Evolutionary conservation across 2,329 filamentous ascomycete genomes (phyloP), one percentile per base, ranked within the genome.

Genomic region (Sarocladiaceae sp.): DNA sequence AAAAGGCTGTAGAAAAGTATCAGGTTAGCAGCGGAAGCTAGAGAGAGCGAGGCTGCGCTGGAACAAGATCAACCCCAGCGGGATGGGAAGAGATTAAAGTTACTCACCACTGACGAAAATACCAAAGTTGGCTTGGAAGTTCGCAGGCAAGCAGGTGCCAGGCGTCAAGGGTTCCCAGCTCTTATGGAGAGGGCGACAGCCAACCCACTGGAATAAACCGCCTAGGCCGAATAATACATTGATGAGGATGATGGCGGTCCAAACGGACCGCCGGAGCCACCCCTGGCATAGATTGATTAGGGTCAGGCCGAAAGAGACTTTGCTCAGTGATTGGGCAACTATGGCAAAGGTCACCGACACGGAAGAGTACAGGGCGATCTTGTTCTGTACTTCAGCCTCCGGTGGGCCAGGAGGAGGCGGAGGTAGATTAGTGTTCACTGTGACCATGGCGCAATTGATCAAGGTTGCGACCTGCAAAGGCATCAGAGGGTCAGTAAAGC

Each of bases 301-400:
- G 16, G 55, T 55, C 16, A 57, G 33, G 18, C 51, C 53, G 37
- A 61, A 57, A 1, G 58, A 59, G 3, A 53, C 55, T 46, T 61
- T 61, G 47, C 55, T 55, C 50, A 48, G 55, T 3, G 52, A 48
- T n/a, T 34, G 29, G 18, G 41, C 34, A 20, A 44, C 33, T 12
- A 37, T 42, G 13, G 26, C 41, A 37, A 49, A 45, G 21, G 45
- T 45, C 10, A 33, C 40, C 29, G 20, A 45, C 12, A 40, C n/a
- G 5, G 23, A 18, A 3, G 5, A 4, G 37, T 11, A 18, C 23
- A 41, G 7, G 24, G 37, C 15, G 23, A 41, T 29, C 23, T 29
- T 41, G 23, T 29, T 29, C 7, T 27, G 23, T 4, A 12, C n/a
- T 6, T 16, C n/a, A 29, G 37, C n/a, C 15, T 4, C 11, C 9